Conservation (phyloP, 2,329 filamentous ascomycete genomes). For the Xylaria sp. region DNA sequence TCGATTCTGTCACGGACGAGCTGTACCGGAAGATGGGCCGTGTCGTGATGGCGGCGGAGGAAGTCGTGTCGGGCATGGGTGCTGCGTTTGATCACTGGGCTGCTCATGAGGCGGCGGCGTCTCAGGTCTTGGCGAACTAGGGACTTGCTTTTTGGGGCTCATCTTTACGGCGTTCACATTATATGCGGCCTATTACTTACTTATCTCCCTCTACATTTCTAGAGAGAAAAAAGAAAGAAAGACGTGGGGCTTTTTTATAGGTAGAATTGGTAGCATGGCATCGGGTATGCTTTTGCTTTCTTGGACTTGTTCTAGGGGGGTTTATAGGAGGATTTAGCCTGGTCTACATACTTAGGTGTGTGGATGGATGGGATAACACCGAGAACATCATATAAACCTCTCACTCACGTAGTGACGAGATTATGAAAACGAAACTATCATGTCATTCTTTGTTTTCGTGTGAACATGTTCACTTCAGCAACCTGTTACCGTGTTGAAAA, state of each 20-base stretch:
- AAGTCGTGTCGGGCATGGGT: not conserved
- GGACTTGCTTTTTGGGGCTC: not conserved
- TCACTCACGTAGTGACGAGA: not conserved
- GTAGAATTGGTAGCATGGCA: no score
- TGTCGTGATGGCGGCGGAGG: conserved; percentile 20
- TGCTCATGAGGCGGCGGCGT: conserved; percentile 25
- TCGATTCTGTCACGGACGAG: conserved; percentile 71
- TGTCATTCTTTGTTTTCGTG: not conserved
- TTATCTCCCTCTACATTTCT: no score
- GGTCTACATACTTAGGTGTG: not conserved
- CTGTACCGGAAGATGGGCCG: conserved; percentile 54
- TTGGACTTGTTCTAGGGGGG: no score
- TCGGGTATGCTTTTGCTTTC: no score
- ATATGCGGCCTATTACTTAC: no score
- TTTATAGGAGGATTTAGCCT: no score
- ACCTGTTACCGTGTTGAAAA: no score
- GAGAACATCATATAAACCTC: not conserved
- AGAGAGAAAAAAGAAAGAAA: no score
- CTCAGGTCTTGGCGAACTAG: not conserved
- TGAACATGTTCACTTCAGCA: no score
- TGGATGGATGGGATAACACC: not conserved
- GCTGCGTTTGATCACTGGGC: conserved; percentile 25
- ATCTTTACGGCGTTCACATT: not conserved
- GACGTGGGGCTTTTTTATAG: no score
- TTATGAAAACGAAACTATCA: not conserved